Base-by-base conservation (phyloP, 306 rosid genomes). In the Trifolium repens region DNA sequence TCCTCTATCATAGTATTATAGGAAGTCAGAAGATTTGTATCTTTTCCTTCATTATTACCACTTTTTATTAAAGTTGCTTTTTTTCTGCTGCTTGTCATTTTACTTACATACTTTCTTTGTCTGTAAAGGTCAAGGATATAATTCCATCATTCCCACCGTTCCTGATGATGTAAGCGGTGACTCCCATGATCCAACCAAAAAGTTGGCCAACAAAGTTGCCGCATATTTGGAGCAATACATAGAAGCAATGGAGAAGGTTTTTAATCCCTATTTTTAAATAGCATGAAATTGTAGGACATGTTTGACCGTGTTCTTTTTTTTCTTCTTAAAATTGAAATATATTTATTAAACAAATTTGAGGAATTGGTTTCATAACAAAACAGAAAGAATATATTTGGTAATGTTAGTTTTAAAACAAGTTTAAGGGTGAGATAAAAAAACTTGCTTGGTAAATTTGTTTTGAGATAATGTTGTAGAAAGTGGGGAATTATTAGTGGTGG, bases 161-260 rank as follows among this genome's bases (percentile, higher is more conserved):
- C 96, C 99, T 53, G 91, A 88, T 75, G 87, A 73, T 80, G 77
- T 87, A 43, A 69, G 71, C 42, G 90, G 81, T 16, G 86, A 73
- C 16, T 81, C 88, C 64, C 96, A 94, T 75, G 85, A 62, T 30
- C 82, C 73, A 43, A 91, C 99, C 5, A 76, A 79, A 81, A 82
- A 81, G 58, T 77, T 90, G 76, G 88, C 89, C 32, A 90, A 83
- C 50, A 86, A 87, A 87, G 88, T 91, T 70, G 81, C 89, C 81
- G 84, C 82, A 74, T 84, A 61, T 76, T 72, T 90, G 82, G 96
- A 91, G 37, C 91, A 90, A 72, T 92, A 94, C 81, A 49, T 91
- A 44, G 99, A 91, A 69, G 86, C 96, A 44, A 94, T 94, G 99
- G 99, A 94, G 81, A 91, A 94, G 99, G 97, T 94, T 82, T 53